phyloP scores from a whole-genome alignment of 441 rosid genomes.

The Dalechampia spathulata region DNA sequence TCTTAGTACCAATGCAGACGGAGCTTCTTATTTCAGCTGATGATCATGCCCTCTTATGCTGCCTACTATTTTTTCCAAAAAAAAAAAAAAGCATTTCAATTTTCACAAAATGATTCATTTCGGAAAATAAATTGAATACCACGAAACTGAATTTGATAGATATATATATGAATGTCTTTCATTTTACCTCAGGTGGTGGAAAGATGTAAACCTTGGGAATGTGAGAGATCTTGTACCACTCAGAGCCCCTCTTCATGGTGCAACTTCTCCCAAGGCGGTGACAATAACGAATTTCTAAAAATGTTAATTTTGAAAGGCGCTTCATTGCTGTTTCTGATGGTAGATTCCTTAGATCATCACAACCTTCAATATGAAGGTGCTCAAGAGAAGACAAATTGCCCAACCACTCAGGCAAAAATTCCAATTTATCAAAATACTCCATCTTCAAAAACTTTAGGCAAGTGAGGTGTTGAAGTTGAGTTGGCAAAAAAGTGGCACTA shows the following conservation, averaged over 20 bases:
- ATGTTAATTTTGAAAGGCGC: conserved; percentile 11
- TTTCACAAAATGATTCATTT: no score
- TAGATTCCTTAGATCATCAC: conserved; percentile 12
- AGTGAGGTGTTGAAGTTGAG: conserved; percentile 23
- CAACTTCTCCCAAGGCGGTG: conserved; percentile 12
- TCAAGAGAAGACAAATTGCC: conserved; percentile 19
- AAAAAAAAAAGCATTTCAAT: no score
- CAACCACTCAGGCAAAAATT: conserved; percentile 22
- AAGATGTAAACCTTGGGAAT: conserved; percentile 11
- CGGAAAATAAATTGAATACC: no score
- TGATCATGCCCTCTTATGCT: no score
- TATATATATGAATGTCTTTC: no score
- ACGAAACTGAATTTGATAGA: no score
- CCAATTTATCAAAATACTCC: neutral
- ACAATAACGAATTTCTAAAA: neutral
- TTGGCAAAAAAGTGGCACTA: conserved; percentile 14
- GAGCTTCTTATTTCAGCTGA: no score
- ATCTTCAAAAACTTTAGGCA: conserved; percentile 1
- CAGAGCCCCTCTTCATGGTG: conserved; percentile 10
- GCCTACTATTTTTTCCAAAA: no score
- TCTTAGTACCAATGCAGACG: no score
- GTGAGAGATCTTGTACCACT: conserved; percentile 23
- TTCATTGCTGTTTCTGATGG: conserved; percentile 16
- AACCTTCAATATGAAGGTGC: neutral
- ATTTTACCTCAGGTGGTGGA: no score